These are phyloP conservation scores for Arthroderma sp. DNA, from an alignment of 2,329 filamentous ascomycete genomes.

Conservation along the genomic window DNA sequence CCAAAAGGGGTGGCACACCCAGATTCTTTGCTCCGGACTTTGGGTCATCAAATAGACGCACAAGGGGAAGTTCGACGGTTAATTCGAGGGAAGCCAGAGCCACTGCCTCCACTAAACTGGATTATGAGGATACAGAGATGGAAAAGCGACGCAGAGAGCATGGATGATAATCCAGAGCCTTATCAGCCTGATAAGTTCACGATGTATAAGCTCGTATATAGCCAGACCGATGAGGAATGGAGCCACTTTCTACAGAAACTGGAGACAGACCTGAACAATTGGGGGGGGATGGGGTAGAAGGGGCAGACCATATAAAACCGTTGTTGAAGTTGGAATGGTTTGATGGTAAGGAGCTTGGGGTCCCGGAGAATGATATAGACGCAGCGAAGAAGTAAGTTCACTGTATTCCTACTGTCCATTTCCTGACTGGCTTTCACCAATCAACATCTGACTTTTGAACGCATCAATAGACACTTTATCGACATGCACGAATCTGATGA, in stretches of 20 bases:
- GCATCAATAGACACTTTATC: conserved; percentile 8
- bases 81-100: conserved; percentile 2
- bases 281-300: conserved; percentile 19
- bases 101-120: conserved; percentile 1
- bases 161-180: not conserved
- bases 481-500: not conserved
- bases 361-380: conserved; percentile 14
- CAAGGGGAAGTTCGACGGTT: conserved; percentile 1
- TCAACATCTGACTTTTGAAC: not conserved
- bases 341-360: conserved; percentile 17
- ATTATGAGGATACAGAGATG: not conserved
- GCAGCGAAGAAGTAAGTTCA: conserved; percentile 9
- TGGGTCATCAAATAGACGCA: conserved; percentile 4
- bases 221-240: conserved; percentile 18
- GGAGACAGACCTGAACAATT: conserved; percentile 17
- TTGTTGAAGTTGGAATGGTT: conserved; percentile 20
- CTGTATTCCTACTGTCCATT: not conserved
- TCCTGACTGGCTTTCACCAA: not conserved
- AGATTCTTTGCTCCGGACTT: not conserved
- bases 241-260: conserved; percentile 15
- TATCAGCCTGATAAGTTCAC: conserved; percentile 10
- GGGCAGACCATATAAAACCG: conserved; percentile 15
- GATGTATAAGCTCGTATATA: conserved; percentile 20
- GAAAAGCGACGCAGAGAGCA: not conserved
- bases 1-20: not conserved